A percentile compares a stretch with the other conserved stretches of the same genome.
phyloP scores from a whole-genome alignment of 176 grass and related monocot species.

The Avena sativa region DNA sequence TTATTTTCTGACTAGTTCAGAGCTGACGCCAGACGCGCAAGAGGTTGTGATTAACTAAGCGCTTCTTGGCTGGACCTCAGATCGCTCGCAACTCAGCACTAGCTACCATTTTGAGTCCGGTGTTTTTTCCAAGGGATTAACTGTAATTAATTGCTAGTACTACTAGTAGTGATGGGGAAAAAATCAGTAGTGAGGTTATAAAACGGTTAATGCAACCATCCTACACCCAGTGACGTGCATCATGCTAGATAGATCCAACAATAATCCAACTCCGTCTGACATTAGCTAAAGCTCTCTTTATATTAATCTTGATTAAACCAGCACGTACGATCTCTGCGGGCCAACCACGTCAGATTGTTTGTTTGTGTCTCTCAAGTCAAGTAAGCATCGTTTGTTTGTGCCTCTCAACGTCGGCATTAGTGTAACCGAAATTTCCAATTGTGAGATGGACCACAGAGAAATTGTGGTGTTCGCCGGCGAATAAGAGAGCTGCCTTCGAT shows the following conservation, averaged over 20 bases:
- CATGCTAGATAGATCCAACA: neutral
- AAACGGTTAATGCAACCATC: neutral
- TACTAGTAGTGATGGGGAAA: neutral
- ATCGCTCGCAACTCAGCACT: neutral
- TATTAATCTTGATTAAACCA: no score
- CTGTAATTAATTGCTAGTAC: neutral
- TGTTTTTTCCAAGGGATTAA: neutral
- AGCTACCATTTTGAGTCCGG: slow-evolving; percentile 12
- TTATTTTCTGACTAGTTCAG: neutral
- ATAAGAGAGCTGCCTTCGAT: neutral
- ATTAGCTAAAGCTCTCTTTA: neutral
- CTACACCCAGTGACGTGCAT: neutral
- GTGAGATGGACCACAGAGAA: neutral
- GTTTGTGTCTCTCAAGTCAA: slow-evolving; percentile 2
- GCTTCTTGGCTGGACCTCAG: slow-evolving; percentile 24
- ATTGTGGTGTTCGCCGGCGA: neutral
- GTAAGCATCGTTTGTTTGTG: neutral
- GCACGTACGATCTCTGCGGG: neutral
- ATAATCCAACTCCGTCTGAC: neutral
- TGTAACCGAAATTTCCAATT: neutral
- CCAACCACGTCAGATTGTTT: slow-evolving; percentile 15
- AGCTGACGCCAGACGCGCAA: neutral
- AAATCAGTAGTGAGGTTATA: no score
- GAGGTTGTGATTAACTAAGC: no score
- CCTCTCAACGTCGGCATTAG: neutral